Conservation (phyloP, 192 early-diverging fungal species). For the Gaertneriomyces semiglobifer region DNA sequence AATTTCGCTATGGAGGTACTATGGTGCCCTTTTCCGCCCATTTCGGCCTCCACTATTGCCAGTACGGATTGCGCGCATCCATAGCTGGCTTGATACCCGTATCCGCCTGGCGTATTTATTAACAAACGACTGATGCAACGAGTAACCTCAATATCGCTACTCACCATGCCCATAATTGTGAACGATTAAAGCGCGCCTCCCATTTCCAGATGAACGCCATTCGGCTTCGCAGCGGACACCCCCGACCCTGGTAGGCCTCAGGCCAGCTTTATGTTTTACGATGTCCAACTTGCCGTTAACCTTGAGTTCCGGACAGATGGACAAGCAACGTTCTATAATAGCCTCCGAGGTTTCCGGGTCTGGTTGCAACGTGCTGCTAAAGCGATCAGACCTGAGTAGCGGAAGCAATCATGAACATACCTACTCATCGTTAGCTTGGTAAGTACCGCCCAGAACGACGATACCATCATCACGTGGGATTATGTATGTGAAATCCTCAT, state of each 20-base stretch:
- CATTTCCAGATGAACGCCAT: conserved; percentile 15
- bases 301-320: conserved; percentile 50
- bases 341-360: conserved; percentile 30
- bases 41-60: no score
- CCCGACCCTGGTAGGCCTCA: conserved; percentile 44
- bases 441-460: conserved; percentile 75
- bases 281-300: conserved; percentile 41
- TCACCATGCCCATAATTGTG: conserved; percentile 53
- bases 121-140: conserved; percentile 16
- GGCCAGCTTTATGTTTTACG: conserved; percentile 39
- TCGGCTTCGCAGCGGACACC: conserved; percentile 43
- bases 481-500: conserved; percentile 64
- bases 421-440: conserved; percentile 38
- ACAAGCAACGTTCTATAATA: conserved; percentile 43
- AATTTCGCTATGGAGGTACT: no score
- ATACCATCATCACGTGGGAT: conserved; percentile 76
- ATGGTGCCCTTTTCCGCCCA: no score
- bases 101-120: conserved; percentile 23
- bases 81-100: conserved; percentile 28
- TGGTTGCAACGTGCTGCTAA: conserved; percentile 24
- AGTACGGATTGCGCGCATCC: conserved; percentile 36
- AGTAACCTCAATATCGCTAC: conserved; percentile 30
- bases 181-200: conserved; percentile 34
- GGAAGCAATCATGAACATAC: not conserved
- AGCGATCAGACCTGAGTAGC: not conserved